Percentiles rank a stretch among this genome's conserved stretches.
Evolutionary conservation across 2,329 filamentous ascomycete species (phyloP).

Genomic region (Xylariaceae sp.): DNA sequence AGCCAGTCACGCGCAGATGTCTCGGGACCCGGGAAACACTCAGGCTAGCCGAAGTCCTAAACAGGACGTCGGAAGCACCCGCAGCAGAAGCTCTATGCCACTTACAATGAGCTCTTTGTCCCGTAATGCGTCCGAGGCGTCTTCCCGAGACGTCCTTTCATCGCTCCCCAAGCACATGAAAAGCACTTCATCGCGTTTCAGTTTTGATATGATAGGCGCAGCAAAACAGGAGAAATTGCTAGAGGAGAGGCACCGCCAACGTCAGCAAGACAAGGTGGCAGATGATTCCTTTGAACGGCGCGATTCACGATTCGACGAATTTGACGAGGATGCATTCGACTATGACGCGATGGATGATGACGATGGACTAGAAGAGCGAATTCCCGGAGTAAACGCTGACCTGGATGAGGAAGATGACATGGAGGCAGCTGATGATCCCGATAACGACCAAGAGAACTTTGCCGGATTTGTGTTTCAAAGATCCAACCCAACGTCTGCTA

Average conservation of each 20-base stretch:
- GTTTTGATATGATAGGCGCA: conserved; percentile 70
- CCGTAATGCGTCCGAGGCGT: conserved; percentile 43
- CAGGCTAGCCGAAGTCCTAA: conserved; percentile 6
- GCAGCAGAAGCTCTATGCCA: conserved; percentile 20
- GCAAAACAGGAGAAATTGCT: conserved; percentile 61
- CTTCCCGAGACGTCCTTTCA: conserved; percentile 37
- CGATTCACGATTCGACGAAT: conserved; percentile 53
- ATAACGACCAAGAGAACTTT: conserved; percentile 54
- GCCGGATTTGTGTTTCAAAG: conserved; percentile 51
- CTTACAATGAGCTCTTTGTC: conserved; percentile 36
- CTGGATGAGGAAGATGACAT: conserved; percentile 35
- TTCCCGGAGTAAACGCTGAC: conserved; percentile 49
- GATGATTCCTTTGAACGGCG: conserved; percentile 29
- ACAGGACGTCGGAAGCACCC: conserved; percentile 9
- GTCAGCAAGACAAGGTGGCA: conserved; percentile 53
- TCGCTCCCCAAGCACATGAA: conserved; percentile 58
- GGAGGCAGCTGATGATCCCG: conserved; percentile 34
- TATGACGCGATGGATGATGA: conserved; percentile 60
- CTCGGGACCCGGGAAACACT: conserved; percentile 8
- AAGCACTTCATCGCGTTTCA: conserved; percentile 73
- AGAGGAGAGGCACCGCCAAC: conserved; percentile 65
- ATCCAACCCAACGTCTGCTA: conserved; percentile 42
- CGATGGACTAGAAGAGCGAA: conserved; percentile 58
- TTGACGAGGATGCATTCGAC: conserved; percentile 53
- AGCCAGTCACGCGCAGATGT: too few species aligned